Conservation (phyloP, 2,329 filamentous ascomycete genomes). For the Thelonectria olida region DNA sequence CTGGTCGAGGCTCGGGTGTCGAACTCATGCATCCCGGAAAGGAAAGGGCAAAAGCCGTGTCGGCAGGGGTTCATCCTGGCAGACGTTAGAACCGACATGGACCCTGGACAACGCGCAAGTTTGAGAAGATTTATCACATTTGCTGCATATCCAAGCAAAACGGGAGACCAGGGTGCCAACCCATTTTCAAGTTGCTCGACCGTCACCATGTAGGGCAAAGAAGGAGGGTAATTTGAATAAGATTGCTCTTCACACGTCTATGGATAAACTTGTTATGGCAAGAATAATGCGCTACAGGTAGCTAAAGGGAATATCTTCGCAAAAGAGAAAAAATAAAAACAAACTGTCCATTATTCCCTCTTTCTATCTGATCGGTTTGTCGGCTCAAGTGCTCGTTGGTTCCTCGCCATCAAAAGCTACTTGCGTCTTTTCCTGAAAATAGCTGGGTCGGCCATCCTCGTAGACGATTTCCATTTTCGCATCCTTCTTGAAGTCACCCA, state of each 20-base stretch:
- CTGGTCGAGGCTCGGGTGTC: too few relatives aligned
- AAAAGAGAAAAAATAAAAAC: background rate
- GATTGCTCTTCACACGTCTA: too few relatives aligned
- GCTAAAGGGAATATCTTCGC: background rate
- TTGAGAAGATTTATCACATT: background rate
- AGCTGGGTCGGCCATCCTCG: conserved; percentile 34
- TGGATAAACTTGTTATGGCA: background rate
- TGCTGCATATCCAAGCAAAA: too few relatives aligned
- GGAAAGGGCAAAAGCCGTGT: background rate
- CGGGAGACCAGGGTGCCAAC: too few relatives aligned
- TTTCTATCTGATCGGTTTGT: background rate
- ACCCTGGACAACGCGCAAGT: background rate
- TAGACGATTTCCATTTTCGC: conserved; percentile 32
- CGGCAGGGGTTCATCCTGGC: background rate
- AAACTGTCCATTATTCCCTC: too few relatives aligned
- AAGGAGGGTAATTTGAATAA: too few relatives aligned
- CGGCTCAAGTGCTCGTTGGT: background rate
- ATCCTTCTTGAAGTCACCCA: conserved; percentile 39
- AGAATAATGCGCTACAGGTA: background rate
- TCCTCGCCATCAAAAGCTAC: background rate
- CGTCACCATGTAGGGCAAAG: too few relatives aligned
- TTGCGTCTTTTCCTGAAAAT: conserved; percentile 27
- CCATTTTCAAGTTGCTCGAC: too few relatives aligned
- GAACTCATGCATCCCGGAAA: background rate
- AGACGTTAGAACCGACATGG: background rate